Evolutionary conservation across 2,329 filamentous ascomycete genomes (phyloP), one percentile per base, ranked within the genome.

Genomic region (Clonostachys byssicola): DNA sequence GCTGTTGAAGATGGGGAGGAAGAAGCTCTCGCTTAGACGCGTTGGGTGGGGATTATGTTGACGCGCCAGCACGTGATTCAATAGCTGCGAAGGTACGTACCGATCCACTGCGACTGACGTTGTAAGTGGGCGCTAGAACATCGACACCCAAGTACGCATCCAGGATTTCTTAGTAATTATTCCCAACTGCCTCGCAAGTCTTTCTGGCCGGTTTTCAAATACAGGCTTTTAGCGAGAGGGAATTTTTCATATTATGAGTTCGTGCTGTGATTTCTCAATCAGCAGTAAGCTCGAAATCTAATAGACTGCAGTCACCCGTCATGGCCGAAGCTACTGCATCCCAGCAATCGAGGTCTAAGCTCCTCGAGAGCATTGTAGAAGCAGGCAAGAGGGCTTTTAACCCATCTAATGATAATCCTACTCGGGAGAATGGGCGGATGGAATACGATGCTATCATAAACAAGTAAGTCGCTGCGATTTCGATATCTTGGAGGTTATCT

Each of bases 381-480:
- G 58, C 66, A 13, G 77, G 71, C 5, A 72, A 64, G 30, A 72
- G 68, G 40, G 78, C 78, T 1, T 81, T 77, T 48, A 64, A 73
- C 44, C 76, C 78, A 3, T 64, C 60, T 5, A 52, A 56, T 12
- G 60, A 68, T 40, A 56, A 59, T 8, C 54, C 57, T 38, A 59
- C 57, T 9, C 66, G 66, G 40, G 56, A 66, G 47, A 59, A 60
- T 4, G 67, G 69, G 12, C 55, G 59, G 5, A 44, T 54, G 38
- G 67, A 72, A 45, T 77, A 79, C 42, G 61, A 72, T 40, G 60
- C 68, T n/a, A 60, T 80, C 41, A 63, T 81, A 33, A 65, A 73
- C 46, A 73, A 66, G 78, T 80, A 66, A 54, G 67, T 46, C 12
- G 33, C 42, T 16, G n/a, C 17, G 18, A 5, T 17, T 30, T 39